A percentile compares a stretch with the other conserved stretches of the same genome.
Evolutionary conservation across 148 eudicot genomes (phyloP).

Genomic region (Fagopyrum esculentum): DNA sequence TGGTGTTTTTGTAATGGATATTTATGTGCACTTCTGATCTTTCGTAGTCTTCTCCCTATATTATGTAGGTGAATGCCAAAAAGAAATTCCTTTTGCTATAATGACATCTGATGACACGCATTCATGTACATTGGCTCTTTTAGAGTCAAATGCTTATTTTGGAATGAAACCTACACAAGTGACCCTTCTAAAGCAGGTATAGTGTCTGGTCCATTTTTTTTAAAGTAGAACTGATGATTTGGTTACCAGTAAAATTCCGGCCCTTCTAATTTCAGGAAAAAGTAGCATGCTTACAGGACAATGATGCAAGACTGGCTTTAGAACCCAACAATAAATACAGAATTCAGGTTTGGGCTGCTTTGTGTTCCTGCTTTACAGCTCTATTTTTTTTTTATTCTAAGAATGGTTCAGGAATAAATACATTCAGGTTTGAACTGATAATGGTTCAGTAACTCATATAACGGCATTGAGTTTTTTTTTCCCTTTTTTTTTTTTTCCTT

Average conservation of each 20-base stretch:
- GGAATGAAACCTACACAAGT: constrained; percentile 85
- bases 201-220: background rate
- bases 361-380: background rate
- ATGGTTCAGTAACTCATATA: background rate
- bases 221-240: background rate
- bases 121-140: constrained; percentile 52
- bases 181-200: constrained; percentile 85
- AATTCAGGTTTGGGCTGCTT: constrained; percentile 59
- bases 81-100: constrained; percentile 74
- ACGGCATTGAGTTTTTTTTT: background rate
- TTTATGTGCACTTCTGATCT: background rate
- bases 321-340: constrained; percentile 68
- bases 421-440: too few species aligned
- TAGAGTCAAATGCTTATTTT: constrained; percentile 82
- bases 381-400: background rate
- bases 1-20: background rate
- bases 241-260: background rate
- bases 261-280: constrained; percentile 49
- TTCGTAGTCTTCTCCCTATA: background rate
- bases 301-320: constrained; percentile 90
- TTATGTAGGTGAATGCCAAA: constrained; percentile 49
- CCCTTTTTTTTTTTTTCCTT: too few species aligned
- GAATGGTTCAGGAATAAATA: background rate
- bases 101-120: constrained; percentile 99
- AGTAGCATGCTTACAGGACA: constrained; percentile 98